A percentile compares a stretch with the other conserved stretches of the same genome.
Evolutionary conservation across 2,329 filamentous ascomycete species (phyloP).

Genomic region (Ophiostoma populinum): DNA sequence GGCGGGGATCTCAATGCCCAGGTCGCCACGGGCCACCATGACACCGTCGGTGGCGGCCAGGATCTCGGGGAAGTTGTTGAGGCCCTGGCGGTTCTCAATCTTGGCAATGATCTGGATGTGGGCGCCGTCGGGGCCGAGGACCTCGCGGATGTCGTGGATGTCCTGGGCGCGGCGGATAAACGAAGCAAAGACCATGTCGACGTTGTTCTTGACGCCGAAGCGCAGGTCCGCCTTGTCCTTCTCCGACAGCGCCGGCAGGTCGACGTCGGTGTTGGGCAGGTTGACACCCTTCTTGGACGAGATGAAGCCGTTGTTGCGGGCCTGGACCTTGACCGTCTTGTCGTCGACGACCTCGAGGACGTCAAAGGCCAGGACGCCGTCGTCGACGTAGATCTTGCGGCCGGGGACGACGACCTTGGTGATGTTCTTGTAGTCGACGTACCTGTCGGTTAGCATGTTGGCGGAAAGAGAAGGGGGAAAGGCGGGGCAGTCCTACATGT

Average conservation of each 20-base stretch:
- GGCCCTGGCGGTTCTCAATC: constrained; percentile 99
- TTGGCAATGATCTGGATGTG: constrained; percentile 99
- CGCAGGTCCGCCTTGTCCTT: constrained; percentile 90
- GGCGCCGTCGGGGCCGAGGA: constrained; percentile 81
- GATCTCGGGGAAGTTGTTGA: constrained; percentile 99
- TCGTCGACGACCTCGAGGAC: constrained; percentile 78
- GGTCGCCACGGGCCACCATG: constrained; percentile 97
- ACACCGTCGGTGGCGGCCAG: constrained; percentile 92
- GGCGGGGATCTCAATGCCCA: constrained; percentile 96
- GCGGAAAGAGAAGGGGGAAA: background rate
- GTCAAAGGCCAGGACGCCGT: constrained; percentile 93
- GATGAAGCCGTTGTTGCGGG: constrained; percentile 96
- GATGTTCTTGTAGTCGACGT: constrained; percentile 99
- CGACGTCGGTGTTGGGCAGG: constrained; percentile 94
- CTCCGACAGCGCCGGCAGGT: constrained; percentile 90
- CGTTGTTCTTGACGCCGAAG: constrained; percentile 96
- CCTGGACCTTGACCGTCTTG: constrained; percentile 70
- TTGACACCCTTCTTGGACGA: constrained; percentile 99
- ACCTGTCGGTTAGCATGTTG: constrained; percentile 33
- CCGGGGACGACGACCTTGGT: constrained; percentile 89
- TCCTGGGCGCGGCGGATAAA: constrained; percentile 93
- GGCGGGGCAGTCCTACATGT: constrained; percentile 52
- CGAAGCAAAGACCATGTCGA: constrained; percentile 98
- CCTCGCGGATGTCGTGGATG: constrained; percentile 78
- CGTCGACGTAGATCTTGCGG: constrained; percentile 92